Base-by-base conservation (phyloP, 441 rosid species). In the Jatropha multifida region DNA sequence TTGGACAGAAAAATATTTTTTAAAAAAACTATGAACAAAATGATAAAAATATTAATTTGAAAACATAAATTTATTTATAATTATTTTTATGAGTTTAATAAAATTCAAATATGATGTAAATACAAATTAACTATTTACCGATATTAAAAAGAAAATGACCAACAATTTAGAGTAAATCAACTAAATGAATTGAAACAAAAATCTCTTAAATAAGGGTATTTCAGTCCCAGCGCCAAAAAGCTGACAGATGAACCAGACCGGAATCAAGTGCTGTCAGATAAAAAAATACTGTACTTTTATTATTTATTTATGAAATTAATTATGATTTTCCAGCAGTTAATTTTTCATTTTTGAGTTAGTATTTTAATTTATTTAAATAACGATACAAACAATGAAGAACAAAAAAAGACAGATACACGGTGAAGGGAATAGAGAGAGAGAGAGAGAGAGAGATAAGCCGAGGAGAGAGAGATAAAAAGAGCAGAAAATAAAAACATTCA, bases 241-340 rank as follows among this genome's bases (percentile, higher is more conserved):
- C 69, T 44, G 73, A 49, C 73, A 55, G 51, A 17, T 40, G 52
- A 63, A 40, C 9, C 20, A 41, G 65, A 56, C 14, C 72, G 61
- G 65, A 54, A 70, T 64, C 56, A 23, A 65, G 42, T 14, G 59
- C 23, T 27, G 59, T 27, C 42, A 14, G 59, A 62, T 49, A 8
- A 49, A 32, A 12, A 5, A 13, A 48, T 68, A 65, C 32, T 32
- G 23, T 26, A 26, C 7, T 23, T 23, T 23, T 23, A 23, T 23
- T 37, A 15, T 62, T 62, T 62, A 62, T 62, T 62, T 62, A 32
- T 32, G 9, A 13, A 62, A 62, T 62, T 61, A 62, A 62, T 26
- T 7, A 62, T 26, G 63, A 23, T 59, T 59, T 59, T 26, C 14
- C 32, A 44, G 32, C 52, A 66, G 7, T 66, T 49, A 44, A 44